Evolutionary conservation across 2,329 filamentous ascomycete species (phyloP), one percentile per base, ranked within the genome.

Genomic region (Colletotrichum destructivum): DNA sequence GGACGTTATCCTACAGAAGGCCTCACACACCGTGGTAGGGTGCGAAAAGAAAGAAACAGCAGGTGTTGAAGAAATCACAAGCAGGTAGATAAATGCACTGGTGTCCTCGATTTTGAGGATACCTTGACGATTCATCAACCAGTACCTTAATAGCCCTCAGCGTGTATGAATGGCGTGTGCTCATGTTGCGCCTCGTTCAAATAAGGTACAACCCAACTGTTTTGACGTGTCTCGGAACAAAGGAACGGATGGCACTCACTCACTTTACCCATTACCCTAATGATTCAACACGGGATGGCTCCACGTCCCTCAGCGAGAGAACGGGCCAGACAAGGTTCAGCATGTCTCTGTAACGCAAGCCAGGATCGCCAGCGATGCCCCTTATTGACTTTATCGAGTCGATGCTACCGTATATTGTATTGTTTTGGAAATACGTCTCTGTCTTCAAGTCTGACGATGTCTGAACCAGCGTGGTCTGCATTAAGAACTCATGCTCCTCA

Each of bases 291-390:
- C 42, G 15, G 44, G 35, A 59, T 66, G 63, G 44, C 16, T 18
- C 54, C 51, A 57, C n/a, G 40, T 42, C 40, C 23, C 16, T 42
- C 16, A 15, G 62, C 62, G 49, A 42, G 38, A 38, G 21, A n/a
- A 35, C 23, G 16, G 26, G 12, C n/a, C 12, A 49, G 44, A 51
- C 51, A 60, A 31, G 55, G 54, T 66, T 66, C 38, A 21, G 26
- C 16, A 46, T 51, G 46, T 40, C 16, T 23, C 9, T 46, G 23
- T 6, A 44, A 8, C 9, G n/a, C 16, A 11, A 51, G 16, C n/a
- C n/a, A 8, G 46, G 9, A 42, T 62, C 60, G 31, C 23, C 18
- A 1, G 51, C 31, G 38, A 13, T 31, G 31, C 31, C 23, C n/a
- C 35, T 21, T 15, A 42, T 12, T 26, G 12, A 16, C 59, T 35